A percentile compares a stretch with the other conserved stretches of the same genome.
phyloP scores from a whole-genome alignment of 2,329 filamentous ascomycete species.

The Pseudogymnoascus destructans region DNA sequence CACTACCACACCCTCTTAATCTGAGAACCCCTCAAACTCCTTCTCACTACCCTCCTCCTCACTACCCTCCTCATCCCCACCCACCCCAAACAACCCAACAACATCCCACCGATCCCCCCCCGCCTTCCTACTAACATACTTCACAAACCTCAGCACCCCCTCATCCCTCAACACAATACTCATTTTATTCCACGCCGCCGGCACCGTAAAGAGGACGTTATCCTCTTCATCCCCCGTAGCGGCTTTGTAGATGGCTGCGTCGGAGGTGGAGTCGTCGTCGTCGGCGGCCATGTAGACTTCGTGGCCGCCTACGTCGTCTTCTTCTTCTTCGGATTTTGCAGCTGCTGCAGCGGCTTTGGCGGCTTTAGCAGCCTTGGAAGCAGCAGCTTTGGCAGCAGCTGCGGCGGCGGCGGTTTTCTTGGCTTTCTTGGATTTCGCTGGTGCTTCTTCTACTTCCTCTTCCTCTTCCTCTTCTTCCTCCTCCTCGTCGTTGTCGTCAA shows the following conservation, averaged over 20 bases:
- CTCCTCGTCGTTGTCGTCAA: constrained; percentile 44
- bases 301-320: constrained; percentile 58
- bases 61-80: constrained; percentile 32
- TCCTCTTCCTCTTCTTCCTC: constrained; percentile 30
- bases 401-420: constrained; percentile 10
- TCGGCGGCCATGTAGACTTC: constrained; percentile 92
- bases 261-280: constrained; percentile 51
- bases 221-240: constrained; percentile 57
- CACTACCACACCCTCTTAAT: constrained; percentile 9
- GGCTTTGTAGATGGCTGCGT: constrained; percentile 80
- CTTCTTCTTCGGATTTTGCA: constrained; percentile 28
- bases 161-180: constrained; percentile 80
- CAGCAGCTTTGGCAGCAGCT: constrained; percentile 24
- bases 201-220: constrained; percentile 54
- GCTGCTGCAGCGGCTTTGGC: constrained; percentile 11
- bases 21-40: constrained; percentile 46
- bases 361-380: constrained; percentile 21
- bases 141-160: constrained; percentile 83
- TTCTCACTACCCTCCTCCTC: constrained; percentile 35
- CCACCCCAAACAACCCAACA: constrained; percentile 63
- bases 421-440: constrained; percentile 21
- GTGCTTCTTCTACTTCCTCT: constrained; percentile 23
- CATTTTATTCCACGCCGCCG: constrained; percentile 76
- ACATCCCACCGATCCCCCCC: constrained; percentile 90
- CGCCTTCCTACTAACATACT: constrained; percentile 77